Evolutionary conservation across 176 grass and related monocot species (phyloP).

Genomic region (Pontederia paniculata): DNA sequence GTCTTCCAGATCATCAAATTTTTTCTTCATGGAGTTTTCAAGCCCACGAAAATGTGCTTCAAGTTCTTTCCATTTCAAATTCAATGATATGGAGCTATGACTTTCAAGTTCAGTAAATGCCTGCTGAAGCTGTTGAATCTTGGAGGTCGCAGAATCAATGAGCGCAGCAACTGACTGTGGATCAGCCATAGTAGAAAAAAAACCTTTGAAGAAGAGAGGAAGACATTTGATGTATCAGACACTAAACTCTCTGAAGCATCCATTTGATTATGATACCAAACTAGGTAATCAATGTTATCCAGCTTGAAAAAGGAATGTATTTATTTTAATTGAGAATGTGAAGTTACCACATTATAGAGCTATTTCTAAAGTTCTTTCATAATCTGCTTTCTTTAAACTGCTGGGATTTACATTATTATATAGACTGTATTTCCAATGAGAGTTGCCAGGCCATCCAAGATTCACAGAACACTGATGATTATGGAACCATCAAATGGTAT

Average conservation of each 20-base stretch:
- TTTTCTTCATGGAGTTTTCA: slow-evolving; percentile 61
- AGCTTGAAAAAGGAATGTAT: no score
- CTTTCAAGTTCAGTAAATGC: slow-evolving; percentile 71
- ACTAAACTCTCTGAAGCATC: background rate
- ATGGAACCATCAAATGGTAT: no score
- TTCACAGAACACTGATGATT: no score
- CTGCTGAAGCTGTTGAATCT: slow-evolving; percentile 68
- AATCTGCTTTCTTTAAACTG: no score
- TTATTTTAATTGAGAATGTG: no score
- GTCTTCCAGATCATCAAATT: slow-evolving; percentile 61
- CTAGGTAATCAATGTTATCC: no score
- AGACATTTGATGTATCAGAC: background rate
- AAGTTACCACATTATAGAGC: no score
- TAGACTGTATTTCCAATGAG: no score
- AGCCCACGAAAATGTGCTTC: slow-evolving; percentile 88
- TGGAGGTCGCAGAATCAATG: slow-evolving; percentile 71
- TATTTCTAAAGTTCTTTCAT: no score
- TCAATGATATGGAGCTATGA: slow-evolving; percentile 55
- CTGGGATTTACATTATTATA: no score
- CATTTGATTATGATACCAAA: no score
- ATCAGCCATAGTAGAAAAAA: slow-evolving; percentile 31
- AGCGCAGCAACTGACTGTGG: slow-evolving; percentile 52
- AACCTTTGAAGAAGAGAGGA: slow-evolving; percentile 1
- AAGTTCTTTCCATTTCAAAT: slow-evolving; percentile 87
- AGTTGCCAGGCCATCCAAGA: no score